A percentile compares a stretch with the other conserved stretches of the same genome.
phyloP scores from a whole-genome alignment of 805 yeast genomes.

The Zygosaccharomyces bailii region DNA sequence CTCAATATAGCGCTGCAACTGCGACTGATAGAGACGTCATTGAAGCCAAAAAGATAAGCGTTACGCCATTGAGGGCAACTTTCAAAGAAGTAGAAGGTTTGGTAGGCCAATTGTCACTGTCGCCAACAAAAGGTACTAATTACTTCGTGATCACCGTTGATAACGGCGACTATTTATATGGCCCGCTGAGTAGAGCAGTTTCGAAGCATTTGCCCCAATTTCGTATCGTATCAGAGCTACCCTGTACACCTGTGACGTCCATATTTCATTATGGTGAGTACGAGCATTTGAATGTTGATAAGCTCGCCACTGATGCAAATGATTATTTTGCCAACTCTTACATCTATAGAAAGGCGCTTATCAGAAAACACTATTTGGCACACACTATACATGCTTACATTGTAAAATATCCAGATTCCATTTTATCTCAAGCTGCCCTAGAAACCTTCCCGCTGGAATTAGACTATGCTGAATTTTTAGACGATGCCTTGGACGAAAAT shows the following conservation, averaged over 20 bases:
- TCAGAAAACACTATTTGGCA: conserved; percentile 86
- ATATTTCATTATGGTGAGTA: conserved; percentile 84
- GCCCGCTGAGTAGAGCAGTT: conserved; percentile 37
- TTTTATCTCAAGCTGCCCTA: conserved; percentile 61
- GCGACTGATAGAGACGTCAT: conserved; percentile 67
- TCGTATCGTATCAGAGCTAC: conserved; percentile 30
- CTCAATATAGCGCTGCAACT: conserved; percentile 36
- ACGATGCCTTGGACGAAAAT: conserved; percentile 88
- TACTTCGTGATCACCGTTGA: conserved; percentile 33
- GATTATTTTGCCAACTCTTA: conserved; percentile 72
- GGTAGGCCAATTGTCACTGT: conserved; percentile 20
- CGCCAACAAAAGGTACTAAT: conserved; percentile 2
- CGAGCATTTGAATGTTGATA: conserved; percentile 80
- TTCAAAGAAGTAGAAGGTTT: conserved; percentile 43
- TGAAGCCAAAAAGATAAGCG: conserved; percentile 58
- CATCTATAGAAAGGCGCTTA: conserved; percentile 83
- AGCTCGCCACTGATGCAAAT: conserved; percentile 34
- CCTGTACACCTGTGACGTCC: conserved; percentile 27
- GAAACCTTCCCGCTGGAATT: conserved; percentile 77
- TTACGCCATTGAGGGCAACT: conserved; percentile 70
- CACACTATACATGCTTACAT: conserved; percentile 72
- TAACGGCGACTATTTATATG: conserved; percentile 40
- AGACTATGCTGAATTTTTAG: conserved; percentile 93
- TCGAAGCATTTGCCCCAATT: conserved; percentile 35
- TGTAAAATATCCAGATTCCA: conserved; percentile 70